Conservation (phyloP, 495 filamentous ascomycete species). For the Xylaria grammica region DNA sequence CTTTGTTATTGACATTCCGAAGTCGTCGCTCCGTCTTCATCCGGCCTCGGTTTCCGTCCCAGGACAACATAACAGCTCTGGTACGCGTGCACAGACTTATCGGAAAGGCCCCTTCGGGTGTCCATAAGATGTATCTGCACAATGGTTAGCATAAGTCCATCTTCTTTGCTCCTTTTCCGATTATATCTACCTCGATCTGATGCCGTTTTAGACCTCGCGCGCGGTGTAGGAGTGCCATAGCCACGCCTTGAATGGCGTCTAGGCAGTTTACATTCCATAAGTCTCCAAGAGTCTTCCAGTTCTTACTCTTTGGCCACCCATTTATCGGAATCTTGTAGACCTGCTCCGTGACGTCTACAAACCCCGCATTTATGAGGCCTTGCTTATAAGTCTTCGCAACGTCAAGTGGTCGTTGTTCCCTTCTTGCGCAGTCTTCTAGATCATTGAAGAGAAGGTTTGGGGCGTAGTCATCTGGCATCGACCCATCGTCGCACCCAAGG, state of each 20-base stretch:
- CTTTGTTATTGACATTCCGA: not conserved
- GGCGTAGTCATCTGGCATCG: slow-evolving; percentile 49
- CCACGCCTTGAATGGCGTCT: slow-evolving; percentile 25
- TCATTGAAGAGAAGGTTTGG: slow-evolving; percentile 60
- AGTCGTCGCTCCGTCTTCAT: not conserved
- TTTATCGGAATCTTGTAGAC: slow-evolving; percentile 63
- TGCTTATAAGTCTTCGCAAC: slow-evolving; percentile 57
- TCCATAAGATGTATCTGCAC: slow-evolving; percentile 62
- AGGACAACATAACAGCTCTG: slow-evolving; percentile 58
- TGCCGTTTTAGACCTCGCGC: slow-evolving; percentile 13
- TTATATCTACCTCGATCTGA: slow-evolving; percentile 24
- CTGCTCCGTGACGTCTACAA: slow-evolving; percentile 64
- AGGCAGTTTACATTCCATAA: slow-evolving; percentile 50
- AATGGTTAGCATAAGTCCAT: not conserved
- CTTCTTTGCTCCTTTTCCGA: slow-evolving; percentile 31
- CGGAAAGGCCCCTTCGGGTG: slow-evolving; percentile 60
- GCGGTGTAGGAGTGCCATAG: slow-evolving; percentile 33
- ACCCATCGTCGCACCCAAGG: slow-evolving; percentile 66
- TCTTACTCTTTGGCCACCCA: slow-evolving; percentile 52
- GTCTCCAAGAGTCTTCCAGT: slow-evolving; percentile 42
- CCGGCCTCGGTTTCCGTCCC: slow-evolving; percentile 55
- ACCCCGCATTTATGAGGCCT: slow-evolving; percentile 66
- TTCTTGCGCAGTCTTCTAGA: slow-evolving; percentile 52
- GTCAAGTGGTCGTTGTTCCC: slow-evolving; percentile 55
- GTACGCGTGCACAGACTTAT: slow-evolving; percentile 61